A percentile compares a stretch with the other conserved stretches of the same genome.
Conservation (phyloP, 306 rosid genomes). For the Notholithocarpus densiflorus region DNA sequence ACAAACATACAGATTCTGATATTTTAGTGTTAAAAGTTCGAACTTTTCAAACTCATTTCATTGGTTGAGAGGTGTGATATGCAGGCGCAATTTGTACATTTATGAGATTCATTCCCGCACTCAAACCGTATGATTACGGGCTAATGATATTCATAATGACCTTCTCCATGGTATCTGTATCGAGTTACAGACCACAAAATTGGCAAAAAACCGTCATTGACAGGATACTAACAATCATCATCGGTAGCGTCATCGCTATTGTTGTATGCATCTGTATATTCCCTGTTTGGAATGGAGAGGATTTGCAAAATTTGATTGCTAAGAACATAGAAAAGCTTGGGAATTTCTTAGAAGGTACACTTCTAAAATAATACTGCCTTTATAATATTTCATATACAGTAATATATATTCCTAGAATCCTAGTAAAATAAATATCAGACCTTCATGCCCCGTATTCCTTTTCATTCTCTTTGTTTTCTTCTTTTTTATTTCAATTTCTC, state of each 20-base stretch:
- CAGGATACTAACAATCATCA: constrained; percentile 33
- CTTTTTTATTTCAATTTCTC: not conserved
- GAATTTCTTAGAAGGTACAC: constrained; percentile 36
- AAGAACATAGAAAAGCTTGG: constrained; percentile 39
- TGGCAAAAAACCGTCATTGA: constrained; percentile 18
- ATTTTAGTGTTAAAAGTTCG: too few species aligned
- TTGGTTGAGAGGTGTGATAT: not conserved
- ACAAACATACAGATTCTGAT: not conserved
- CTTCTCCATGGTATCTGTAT: constrained; percentile 42
- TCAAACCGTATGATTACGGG: constrained; percentile 59
- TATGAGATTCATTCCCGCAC: constrained; percentile 38
- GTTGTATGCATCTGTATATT: constrained; percentile 33
- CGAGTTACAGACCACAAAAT: constrained; percentile 25
- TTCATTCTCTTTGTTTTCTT: too few species aligned
- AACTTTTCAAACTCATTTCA: not conserved
- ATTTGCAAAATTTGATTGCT: constrained; percentile 39
- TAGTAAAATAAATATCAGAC: too few species aligned
- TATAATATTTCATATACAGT: too few species aligned
- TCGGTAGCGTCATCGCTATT: constrained; percentile 29
- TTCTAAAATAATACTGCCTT: too few species aligned
- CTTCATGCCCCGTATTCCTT: too few species aligned
- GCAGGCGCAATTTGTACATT: constrained; percentile 43
- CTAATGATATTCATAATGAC: constrained; percentile 46
- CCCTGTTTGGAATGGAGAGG: constrained; percentile 52
- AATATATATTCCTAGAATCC: not conserved